Evolutionary conservation across 768 basidiomycete genomes (phyloP).

Genomic region (Pisolithus microcarpus): DNA sequence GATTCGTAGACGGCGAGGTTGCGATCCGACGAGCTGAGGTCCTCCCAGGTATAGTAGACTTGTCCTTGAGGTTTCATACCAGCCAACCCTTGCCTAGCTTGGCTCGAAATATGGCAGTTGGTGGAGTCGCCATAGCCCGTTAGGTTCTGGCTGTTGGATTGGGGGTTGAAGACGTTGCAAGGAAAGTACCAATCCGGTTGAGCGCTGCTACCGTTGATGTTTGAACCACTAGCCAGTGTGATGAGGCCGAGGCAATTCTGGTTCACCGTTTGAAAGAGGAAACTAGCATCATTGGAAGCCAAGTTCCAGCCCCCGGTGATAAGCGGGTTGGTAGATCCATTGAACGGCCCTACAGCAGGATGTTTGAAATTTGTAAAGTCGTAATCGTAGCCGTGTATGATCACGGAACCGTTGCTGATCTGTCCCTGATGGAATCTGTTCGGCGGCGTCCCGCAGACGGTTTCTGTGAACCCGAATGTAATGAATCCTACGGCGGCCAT

Average conservation of each 20-base stretch:
- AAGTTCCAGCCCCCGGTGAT: slow-evolving; percentile 69
- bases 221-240: slow-evolving; percentile 59
- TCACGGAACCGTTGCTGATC: slow-evolving; percentile 71
- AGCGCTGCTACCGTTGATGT: slow-evolving; percentile 57
- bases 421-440: slow-evolving; percentile 76
- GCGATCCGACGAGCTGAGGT: slow-evolving; percentile 57
- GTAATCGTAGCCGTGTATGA: slow-evolving; percentile 93
- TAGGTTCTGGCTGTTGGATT: slow-evolving; percentile 59
- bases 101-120: slow-evolving; percentile 64
- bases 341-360: slow-evolving; percentile 63
- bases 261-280: slow-evolving; percentile 92
- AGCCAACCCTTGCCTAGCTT: slow-evolving; percentile 48
- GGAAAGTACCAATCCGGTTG: slow-evolving; percentile 94
- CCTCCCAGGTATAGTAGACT: slow-evolving; percentile 92
- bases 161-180: slow-evolving; percentile 81
- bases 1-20: slow-evolving; percentile 93
- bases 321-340: slow-evolving; percentile 79
- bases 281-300: slow-evolving; percentile 84
- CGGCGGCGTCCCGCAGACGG: slow-evolving; percentile 85
- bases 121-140: slow-evolving; percentile 59
- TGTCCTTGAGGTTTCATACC: slow-evolving; percentile 58
- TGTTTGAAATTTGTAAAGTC: slow-evolving; percentile 85
- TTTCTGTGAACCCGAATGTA: slow-evolving; percentile 95
- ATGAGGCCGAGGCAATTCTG: slow-evolving; percentile 75
- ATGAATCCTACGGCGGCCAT: slow-evolving; percentile 97